Percentiles rank a stretch among this genome's conserved stretches.
These are phyloP conservation scores for Ananas comosus DNA, from an alignment of 176 grass and related monocot genomes.

Conservation along the genomic window DNA sequence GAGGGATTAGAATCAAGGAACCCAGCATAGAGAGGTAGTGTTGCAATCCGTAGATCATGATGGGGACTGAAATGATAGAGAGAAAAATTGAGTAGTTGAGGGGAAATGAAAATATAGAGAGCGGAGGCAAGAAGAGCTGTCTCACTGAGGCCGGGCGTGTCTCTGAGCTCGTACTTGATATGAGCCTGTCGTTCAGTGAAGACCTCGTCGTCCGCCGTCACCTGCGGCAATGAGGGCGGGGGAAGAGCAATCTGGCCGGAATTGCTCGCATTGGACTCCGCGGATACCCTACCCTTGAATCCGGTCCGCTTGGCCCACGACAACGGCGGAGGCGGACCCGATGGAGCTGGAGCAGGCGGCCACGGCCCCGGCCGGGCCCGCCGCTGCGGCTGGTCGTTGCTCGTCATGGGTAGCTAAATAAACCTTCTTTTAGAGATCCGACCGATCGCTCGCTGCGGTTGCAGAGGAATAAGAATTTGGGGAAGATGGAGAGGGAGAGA, in stretches of 20 bases:
- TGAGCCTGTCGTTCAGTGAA: conserved; percentile 35
- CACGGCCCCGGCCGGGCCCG: conserved; percentile 58
- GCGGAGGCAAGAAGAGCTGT: not conserved
- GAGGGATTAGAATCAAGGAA: conserved; percentile 82
- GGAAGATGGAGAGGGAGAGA: not conserved
- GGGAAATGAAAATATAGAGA: not conserved
- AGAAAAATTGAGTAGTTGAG: conserved; percentile 5
- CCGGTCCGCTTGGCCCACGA: conserved; percentile 95
- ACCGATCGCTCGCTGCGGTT: not conserved
- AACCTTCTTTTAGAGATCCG: no score
- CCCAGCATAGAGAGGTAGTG: conserved; percentile 95
- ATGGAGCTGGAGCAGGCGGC: conserved; percentile 49
- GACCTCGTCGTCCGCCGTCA: conserved; percentile 47
- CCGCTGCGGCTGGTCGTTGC: conserved; percentile 28
- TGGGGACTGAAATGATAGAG: conserved; percentile 42
- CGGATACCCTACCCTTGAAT: conserved; percentile 51
- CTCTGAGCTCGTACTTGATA: conserved; percentile 84
- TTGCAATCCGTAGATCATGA: conserved; percentile 62
- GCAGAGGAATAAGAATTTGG: not conserved
- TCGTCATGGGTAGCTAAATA: not conserved
- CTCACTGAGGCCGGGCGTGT: conserved; percentile 73
- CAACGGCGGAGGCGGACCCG: conserved; percentile 38
- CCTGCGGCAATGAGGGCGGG: conserved; percentile 37
- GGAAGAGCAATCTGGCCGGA: conserved; percentile 53
- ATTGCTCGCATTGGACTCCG: conserved; percentile 42